phyloP scores from a whole-genome alignment of 164 flowering plant species.

The Santalum album region DNA sequence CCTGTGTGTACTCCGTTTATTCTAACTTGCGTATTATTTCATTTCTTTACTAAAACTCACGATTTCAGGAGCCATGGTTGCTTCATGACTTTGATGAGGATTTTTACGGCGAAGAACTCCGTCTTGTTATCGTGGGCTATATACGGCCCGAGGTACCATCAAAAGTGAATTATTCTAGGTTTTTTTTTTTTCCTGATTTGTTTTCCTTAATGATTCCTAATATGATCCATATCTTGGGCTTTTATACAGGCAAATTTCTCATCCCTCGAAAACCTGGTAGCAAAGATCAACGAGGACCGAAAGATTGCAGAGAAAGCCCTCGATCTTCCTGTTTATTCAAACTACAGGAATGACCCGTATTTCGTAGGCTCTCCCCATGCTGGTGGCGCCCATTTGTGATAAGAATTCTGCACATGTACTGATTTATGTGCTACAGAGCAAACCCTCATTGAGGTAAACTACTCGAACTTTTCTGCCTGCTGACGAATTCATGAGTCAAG shows the following conservation, averaged over 20 bases:
- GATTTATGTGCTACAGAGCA: too few relatives aligned
- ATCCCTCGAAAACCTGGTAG: slow-evolving; percentile 59
- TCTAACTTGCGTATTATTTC: background rate
- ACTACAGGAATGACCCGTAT: slow-evolving; percentile 46
- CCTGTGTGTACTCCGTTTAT: background rate
- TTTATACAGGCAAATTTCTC: slow-evolving; percentile 66
- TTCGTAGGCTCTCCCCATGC: slow-evolving; percentile 17
- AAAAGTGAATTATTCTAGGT: background rate
- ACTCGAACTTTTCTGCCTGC: too few relatives aligned
- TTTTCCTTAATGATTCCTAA: background rate
- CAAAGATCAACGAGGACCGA: slow-evolving; percentile 69
- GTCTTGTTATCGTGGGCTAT: slow-evolving; percentile 74
- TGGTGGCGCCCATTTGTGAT: slow-evolving; percentile 4
- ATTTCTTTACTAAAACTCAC: too few relatives aligned
- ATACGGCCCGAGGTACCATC: slow-evolving; percentile 76
- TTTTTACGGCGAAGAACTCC: slow-evolving; percentile 86
- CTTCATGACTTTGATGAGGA: slow-evolving; percentile 86
- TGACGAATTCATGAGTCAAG: too few relatives aligned
- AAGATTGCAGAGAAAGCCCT: slow-evolving; percentile 73
- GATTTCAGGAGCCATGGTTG: slow-evolving; percentile 90
- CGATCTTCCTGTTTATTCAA: slow-evolving; percentile 61
- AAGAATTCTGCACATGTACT: too few relatives aligned
- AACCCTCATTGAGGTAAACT: too few relatives aligned
- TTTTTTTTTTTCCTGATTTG: background rate
- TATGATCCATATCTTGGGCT: background rate